These are phyloP conservation scores for Chrysoporthe puriensis DNA, from an alignment of 2,329 filamentous ascomycete genomes.

Conservation along the genomic window DNA sequence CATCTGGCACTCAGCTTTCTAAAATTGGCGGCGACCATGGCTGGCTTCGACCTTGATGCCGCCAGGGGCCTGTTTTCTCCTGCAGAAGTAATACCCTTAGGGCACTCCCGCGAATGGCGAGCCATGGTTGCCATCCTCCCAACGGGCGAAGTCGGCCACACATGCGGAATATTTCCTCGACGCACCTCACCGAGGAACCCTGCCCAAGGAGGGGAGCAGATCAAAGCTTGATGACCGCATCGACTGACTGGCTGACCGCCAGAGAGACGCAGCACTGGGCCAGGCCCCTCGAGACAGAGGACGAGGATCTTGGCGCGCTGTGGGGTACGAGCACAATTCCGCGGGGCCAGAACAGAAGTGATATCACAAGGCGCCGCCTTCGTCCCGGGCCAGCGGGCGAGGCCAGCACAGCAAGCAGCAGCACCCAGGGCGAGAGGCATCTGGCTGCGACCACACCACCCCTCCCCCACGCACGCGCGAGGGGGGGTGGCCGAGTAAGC, in stretches of 20 bases:
- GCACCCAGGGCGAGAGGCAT: background rate
- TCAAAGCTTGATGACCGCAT: background rate
- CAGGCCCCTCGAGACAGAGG: background rate
- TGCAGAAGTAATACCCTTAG: conserved; percentile 15
- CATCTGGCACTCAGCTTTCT: conserved; percentile 8
- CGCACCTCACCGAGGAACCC: background rate
- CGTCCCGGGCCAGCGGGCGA: background rate
- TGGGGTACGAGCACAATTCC: background rate
- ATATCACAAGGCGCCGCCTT: background rate
- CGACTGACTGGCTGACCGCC: background rate
- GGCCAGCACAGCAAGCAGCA: background rate
- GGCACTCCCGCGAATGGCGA: background rate
- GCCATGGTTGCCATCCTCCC: background rate
- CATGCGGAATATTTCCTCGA: background rate
- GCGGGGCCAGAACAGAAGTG: background rate
- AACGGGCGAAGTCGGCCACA: background rate
- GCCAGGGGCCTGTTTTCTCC: conserved; percentile 7
- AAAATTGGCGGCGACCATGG: conserved; percentile 4
- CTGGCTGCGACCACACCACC: background rate
- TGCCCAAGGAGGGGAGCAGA: background rate
- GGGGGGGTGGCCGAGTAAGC: background rate
- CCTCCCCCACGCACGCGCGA: background rate
- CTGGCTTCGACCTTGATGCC: background rate
- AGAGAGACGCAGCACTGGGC: conserved; percentile 6
- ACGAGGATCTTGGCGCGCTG: too few species aligned